These are phyloP conservation scores for Podila epigama DNA, from an alignment of 192 early-diverging fungal species.

Conservation along the genomic window DNA sequence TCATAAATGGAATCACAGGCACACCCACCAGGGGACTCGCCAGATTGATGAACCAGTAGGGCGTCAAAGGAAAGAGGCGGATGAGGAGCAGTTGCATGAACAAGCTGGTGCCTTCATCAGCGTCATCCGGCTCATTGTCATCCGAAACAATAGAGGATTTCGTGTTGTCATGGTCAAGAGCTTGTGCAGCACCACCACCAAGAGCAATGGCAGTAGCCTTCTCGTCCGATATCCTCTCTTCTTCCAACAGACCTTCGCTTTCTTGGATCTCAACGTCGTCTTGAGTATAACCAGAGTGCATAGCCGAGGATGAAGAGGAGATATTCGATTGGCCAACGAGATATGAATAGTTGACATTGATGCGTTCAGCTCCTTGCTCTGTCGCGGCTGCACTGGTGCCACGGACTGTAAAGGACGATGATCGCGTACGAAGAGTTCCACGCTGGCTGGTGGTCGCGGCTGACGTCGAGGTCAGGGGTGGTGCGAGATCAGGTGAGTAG, in stretches of 20 bases:
- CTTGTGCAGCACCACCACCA: no score
- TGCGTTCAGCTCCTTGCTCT: background rate
- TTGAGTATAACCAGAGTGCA: background rate
- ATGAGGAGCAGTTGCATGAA: conserved; percentile 62
- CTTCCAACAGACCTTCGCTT: conserved; percentile 16
- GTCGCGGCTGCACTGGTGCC: conserved; percentile 1
- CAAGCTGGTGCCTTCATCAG: conserved; percentile 39
- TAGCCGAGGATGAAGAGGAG: background rate
- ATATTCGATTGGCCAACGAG: background rate
- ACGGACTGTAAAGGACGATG: conserved; percentile 25
- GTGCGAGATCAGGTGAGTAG: background rate
- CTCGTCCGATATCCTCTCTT: conserved; percentile 1
- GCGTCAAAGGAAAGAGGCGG: conserved; percentile 60
- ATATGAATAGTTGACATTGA: conserved; percentile 6
- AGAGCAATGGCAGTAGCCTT: background rate
- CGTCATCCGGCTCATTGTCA: conserved; percentile 25
- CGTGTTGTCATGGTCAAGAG: background rate
- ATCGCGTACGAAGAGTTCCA: conserved; percentile 25
- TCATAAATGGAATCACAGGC: conserved; percentile 57
- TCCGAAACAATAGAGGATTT: background rate
- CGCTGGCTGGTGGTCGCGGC: background rate
- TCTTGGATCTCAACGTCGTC: conserved; percentile 28
- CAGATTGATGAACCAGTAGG: conserved; percentile 67
- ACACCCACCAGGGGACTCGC: conserved; percentile 56
- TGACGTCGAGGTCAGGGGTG: background rate